Base-by-base conservation (phyloP, 176 grass and related monocot species). In the Triticum urartu region DNA sequence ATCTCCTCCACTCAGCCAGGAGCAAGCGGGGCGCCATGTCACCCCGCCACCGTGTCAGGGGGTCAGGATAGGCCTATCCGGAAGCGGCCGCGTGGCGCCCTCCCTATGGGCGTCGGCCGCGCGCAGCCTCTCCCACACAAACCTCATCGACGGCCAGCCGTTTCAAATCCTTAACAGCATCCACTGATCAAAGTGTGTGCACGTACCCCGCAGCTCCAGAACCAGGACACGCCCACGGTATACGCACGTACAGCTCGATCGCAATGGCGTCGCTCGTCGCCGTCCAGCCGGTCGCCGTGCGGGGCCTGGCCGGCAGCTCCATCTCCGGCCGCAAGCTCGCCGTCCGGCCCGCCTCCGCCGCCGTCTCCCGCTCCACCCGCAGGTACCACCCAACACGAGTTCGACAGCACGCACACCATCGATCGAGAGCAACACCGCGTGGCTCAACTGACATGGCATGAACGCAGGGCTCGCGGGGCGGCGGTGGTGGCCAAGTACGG, bases 401-500 rank as follows among this genome's bases (percentile, higher is more conserved):
- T 2, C 28, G 28, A 30, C 28, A 30, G 28, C 28, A 30, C 28
- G 28, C 28, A 30, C 28, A 30, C 28, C 28, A 30, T 30, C 28
- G 28, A 30, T 30, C 28, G 28, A 30, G 28, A 30, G 28, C 28
- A 30, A 30, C 28, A 30, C 28, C 28, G 28, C 28, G 28, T 30
- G 28, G 28, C 28, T 30, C 28, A 30, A 30, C 28, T 30, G 28
- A 30, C 28, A 30, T 30, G 28, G 28, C 28, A 30, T 30, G 28
- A 30, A 30, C 28, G 28, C 58, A 90, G 85, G 87, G 74, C 86
- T 5, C 86, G 86, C 79, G 78, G 86, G 75, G 78, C 85, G 72
- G 82, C 89, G 72, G 94, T 99, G 22, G 89, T 93, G 34, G 97
- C 97, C 11, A 96, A 94, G 92, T 99, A 99, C 88, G 97, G 97